Evolutionary conservation across 176 grass and related monocot species (phyloP), one percentile per base, ranked within the genome.

Genomic region (Oryza meridionalis): DNA sequence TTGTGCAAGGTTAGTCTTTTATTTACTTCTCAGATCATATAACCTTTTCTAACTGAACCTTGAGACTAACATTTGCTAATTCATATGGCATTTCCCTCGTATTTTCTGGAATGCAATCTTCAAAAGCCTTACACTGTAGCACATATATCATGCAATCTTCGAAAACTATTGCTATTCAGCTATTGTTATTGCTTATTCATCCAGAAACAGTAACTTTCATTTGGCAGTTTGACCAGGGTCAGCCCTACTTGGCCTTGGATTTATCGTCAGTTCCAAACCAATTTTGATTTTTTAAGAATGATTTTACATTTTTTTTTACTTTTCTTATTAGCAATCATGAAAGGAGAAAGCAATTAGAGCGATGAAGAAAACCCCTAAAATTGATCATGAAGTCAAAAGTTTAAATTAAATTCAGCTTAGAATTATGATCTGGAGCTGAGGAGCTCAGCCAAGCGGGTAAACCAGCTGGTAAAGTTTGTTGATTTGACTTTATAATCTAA

Each of bases 171-270:
- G 6, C 38, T 40, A 40, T 40, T 40, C 38, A 40, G 38, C 73
- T 1, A 69, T 12, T 77, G 15, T 51, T 27, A 13, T 75, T 31
- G 43, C 21, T 51, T 27, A 6, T 73, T 80, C 69, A 4, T 31
- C 44, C 15, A 40, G 44, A 40, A 53, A 86, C 27, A 67, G 77
- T 74, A 42, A 26, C 37, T 77, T 86, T 55, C 69, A 67, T 35
- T 11, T n/a, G 47, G 35, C 13, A 64, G 35, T 63, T 77, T 64
- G 75, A 77, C 21, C 33, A 32, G 50, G 16, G 50, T 55, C 6
- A 55, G 14, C 50, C 16, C 5, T 55, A 5, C 50, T 19, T 55
- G 11, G 46, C 50, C 50, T 55, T 55, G 50, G 50, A 53, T 53
- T 53, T 49, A 14, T 49, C 14, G 46, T 14, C 13, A 12, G 3